Conservation (phyloP, 2,329 filamentous ascomycete species). For the Orbilia brochopaga region DNA sequence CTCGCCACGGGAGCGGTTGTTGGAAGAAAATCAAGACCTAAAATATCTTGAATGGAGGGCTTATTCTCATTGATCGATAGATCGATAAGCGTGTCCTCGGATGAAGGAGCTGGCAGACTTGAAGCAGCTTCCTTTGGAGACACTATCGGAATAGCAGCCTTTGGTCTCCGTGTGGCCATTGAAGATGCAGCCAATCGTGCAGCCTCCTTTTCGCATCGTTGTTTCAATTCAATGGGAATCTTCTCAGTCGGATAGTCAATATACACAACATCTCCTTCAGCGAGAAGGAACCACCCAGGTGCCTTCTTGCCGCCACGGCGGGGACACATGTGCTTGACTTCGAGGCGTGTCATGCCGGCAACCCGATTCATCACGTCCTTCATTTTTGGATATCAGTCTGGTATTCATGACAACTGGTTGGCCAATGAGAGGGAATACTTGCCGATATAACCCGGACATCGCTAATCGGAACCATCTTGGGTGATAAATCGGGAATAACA, state of each 20-base stretch:
- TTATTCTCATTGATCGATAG: neutral
- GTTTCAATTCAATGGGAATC: constrained; percentile 12
- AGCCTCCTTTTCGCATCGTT: neutral
- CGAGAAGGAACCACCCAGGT: constrained; percentile 2
- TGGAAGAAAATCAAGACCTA: too few relatives aligned
- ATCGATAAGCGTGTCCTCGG: neutral
- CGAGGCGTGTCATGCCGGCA: constrained; percentile 10
- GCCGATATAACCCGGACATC: constrained; percentile 21
- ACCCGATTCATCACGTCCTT: constrained; percentile 39
- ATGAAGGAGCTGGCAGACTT: too few relatives aligned
- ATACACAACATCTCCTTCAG: constrained; percentile 34
- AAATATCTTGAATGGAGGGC: too few relatives aligned
- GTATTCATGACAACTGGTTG: neutral
- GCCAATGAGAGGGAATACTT: neutral
- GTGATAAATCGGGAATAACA: constrained; percentile 20
- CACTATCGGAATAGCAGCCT: constrained; percentile 11
- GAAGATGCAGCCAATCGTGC: neutral
- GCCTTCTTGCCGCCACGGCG: constrained; percentile 14
- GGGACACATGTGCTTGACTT: constrained; percentile 15
- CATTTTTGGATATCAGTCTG: neutral
- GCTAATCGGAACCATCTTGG: constrained; percentile 9
- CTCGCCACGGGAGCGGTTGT: too few relatives aligned
- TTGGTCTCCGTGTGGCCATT: neutral
- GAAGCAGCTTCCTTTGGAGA: neutral
- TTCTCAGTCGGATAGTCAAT: constrained; percentile 24